phyloP scores from a whole-genome alignment of 495 filamentous ascomycete genomes.

The Bacidia rubella region DNA sequence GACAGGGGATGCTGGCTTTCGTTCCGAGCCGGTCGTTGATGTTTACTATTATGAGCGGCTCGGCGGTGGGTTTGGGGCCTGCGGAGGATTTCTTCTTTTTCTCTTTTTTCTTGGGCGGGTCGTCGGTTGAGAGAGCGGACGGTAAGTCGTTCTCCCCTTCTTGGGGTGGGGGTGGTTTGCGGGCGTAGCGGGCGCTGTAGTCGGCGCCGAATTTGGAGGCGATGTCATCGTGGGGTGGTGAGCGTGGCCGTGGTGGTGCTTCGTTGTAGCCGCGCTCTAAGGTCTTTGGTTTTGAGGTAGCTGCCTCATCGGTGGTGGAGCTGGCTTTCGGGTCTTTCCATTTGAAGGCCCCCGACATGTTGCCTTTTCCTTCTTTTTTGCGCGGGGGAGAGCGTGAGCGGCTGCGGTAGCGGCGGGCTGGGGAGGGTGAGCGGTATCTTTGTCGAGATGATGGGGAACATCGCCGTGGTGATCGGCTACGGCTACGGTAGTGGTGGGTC shows the following conservation, averaged over 20 bases:
- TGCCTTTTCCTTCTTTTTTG: slow-evolving; percentile 16
- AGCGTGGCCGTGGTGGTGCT: slow-evolving; percentile 10
- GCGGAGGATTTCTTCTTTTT: slow-evolving; percentile 28
- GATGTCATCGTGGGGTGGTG: slow-evolving; percentile 11
- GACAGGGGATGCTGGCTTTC: slow-evolving; percentile 76
- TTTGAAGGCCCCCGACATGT: slow-evolving; percentile 33
- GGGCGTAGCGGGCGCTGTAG: slow-evolving; percentile 7
- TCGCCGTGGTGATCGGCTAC: background rate
- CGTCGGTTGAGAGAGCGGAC: background rate
- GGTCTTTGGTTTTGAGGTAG: slow-evolving; percentile 18
- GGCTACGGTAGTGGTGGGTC: background rate
- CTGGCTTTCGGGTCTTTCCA: slow-evolving; percentile 42
- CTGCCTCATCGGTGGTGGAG: background rate
- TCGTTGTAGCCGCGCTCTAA: slow-evolving; percentile 46
- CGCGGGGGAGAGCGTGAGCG: slow-evolving; percentile 17
- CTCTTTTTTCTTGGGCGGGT: slow-evolving; percentile 11
- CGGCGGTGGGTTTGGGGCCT: slow-evolving; percentile 26
- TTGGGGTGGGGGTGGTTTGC: no score
- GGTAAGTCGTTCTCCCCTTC: background rate
- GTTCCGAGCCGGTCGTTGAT: slow-evolving; percentile 88
- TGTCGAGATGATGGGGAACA: background rate
- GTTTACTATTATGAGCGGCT: slow-evolving; percentile 82
- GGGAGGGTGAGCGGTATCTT: slow-evolving; percentile 8
- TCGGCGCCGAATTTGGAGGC: slow-evolving; percentile 16
- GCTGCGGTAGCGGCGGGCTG: background rate